These are phyloP conservation scores for Nakazawaea ishiwadae DNA, from an alignment of 805 yeast genomes.

Conservation along the genomic window DNA sequence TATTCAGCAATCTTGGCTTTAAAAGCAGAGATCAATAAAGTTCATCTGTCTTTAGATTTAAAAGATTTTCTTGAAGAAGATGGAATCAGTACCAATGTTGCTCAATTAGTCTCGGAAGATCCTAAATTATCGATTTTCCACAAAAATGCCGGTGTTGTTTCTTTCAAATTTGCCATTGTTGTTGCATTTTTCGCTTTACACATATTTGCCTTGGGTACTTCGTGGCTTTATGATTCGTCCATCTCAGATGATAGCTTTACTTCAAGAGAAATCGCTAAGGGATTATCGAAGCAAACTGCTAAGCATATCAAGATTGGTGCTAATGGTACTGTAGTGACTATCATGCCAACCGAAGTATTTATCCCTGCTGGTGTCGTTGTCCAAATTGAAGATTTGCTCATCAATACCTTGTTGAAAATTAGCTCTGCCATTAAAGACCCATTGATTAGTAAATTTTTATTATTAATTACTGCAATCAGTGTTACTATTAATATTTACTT, in stretches of 20 bases:
- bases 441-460: slow-evolving; percentile 69
- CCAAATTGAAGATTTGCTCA: slow-evolving; percentile 56
- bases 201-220: slow-evolving; percentile 62
- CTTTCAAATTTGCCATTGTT: slow-evolving; percentile 57
- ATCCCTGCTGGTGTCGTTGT: slow-evolving; percentile 52
- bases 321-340: slow-evolving; percentile 45
- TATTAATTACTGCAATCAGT: slow-evolving; percentile 69
- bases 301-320: slow-evolving; percentile 39
- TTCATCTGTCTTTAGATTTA: slow-evolving; percentile 74
- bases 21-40: slow-evolving; percentile 83
- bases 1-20: slow-evolving; percentile 79
- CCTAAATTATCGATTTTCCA: slow-evolving; percentile 26
- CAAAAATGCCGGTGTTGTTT: slow-evolving; percentile 39
- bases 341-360: slow-evolving; percentile 53
- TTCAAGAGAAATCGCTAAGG: slow-evolving; percentile 18
- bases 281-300: slow-evolving; percentile 36
- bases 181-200: slow-evolving; percentile 59
- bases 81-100: slow-evolving; percentile 73
- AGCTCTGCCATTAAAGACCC: slow-evolving; percentile 75
- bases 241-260: slow-evolving; percentile 16
- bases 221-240: slow-evolving; percentile 60
- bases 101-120: slow-evolving; percentile 58
- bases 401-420: slow-evolving; percentile 47
- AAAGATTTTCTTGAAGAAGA: slow-evolving; percentile 87
- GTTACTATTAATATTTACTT: slow-evolving; percentile 79